These are phyloP conservation scores for Rubus parviflorus DNA, from an alignment of 306 rosid genomes.

Conservation along the genomic window DNA sequence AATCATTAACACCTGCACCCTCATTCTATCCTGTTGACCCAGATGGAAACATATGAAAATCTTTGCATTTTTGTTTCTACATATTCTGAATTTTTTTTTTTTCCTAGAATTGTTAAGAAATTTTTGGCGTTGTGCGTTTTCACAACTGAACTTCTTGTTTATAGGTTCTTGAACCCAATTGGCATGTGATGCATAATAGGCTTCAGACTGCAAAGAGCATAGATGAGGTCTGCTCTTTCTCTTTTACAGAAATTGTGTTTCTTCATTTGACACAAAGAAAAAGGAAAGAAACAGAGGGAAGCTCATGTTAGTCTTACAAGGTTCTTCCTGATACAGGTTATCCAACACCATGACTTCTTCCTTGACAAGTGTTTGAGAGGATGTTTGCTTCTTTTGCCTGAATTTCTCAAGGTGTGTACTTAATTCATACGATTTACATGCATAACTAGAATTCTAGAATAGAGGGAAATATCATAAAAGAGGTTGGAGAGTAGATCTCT, in stretches of 20 bases:
- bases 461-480: neutral
- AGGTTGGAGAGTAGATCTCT: neutral
- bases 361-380: slow-evolving; percentile 93
- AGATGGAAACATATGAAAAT: neutral
- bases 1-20: slow-evolving; percentile 5
- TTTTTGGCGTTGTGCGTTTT: slow-evolving; percentile 13
- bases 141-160: slow-evolving; percentile 18
- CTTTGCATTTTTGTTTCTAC: neutral
- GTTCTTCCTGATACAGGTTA: slow-evolving; percentile 68
- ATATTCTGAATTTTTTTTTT: neutral
- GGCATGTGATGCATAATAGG: slow-evolving; percentile 88
- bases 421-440: neutral
- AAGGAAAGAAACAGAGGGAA: neutral
- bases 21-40: neutral
- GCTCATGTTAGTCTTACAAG: slow-evolving; percentile 26
- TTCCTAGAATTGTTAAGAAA: neutral
- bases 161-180: slow-evolving; percentile 95
- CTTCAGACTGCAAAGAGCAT: slow-evolving; percentile 90
- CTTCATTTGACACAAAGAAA: neutral
- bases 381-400: slow-evolving; percentile 92
- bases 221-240: slow-evolving; percentile 65
- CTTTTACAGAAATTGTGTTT: neutral
- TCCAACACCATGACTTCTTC: slow-evolving; percentile 90
- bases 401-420: slow-evolving; percentile 79
- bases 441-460: neutral